Percentiles rank a stretch among this genome's conserved stretches.
phyloP scores from a whole-genome alignment of 192 early-diverging fungal genomes.

The Podila clonocystis region DNA sequence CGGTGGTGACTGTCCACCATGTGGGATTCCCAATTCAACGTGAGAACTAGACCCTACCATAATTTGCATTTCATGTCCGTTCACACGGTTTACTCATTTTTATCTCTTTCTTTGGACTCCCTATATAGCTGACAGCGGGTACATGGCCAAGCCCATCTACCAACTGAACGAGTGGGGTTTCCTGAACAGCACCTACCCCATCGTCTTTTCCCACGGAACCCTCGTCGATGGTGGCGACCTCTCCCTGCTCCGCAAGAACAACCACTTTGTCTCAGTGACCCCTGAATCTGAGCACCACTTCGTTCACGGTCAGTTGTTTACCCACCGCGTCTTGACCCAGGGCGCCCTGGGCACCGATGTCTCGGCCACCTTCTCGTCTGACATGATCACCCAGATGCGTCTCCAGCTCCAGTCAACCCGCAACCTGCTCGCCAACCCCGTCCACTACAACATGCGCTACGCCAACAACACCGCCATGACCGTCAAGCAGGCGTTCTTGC shows the following conservation, averaged over 20 bases:
- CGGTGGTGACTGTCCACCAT: too few species aligned
- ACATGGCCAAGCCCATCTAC: not conserved
- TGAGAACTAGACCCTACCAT: too few species aligned
- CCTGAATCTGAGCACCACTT: conserved; percentile 12
- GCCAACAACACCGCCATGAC: conserved; percentile 13
- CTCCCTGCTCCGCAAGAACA: not conserved
- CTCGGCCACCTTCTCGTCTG: conserved; percentile 7
- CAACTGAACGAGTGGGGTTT: not conserved
- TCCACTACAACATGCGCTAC: not conserved
- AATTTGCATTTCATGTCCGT: not conserved
- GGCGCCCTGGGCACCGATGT: not conserved
- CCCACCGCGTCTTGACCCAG: not conserved
- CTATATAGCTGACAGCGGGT: not conserved
- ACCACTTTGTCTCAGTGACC: conserved; percentile 1
- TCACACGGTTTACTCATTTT: too few species aligned
- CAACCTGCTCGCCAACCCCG: not conserved
- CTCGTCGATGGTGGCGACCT: not conserved
- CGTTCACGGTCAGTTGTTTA: not conserved
- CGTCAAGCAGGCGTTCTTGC: conserved; percentile 4
- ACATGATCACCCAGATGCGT: conserved; percentile 7
- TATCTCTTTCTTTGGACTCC: too few species aligned
- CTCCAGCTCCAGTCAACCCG: conserved; percentile 13
- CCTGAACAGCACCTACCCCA: not conserved
- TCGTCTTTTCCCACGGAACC: conserved; percentile 7
- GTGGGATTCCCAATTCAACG: too few species aligned